These are phyloP conservation scores for Globisporangium okanoganense DNA, from an alignment of 352 stramenopile species.

Conservation along the genomic window DNA sequence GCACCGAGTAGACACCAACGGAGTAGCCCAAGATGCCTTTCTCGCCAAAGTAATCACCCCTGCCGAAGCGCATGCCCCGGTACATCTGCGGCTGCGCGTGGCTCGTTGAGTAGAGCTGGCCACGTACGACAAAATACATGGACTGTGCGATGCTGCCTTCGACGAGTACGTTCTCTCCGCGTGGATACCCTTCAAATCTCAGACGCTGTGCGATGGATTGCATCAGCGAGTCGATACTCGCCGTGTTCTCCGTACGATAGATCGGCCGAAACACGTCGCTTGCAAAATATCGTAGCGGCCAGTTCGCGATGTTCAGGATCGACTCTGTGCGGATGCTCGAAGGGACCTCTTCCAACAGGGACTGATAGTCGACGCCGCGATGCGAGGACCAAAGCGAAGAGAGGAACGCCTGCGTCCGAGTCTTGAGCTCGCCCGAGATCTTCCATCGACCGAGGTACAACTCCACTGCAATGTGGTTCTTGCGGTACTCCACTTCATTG, in stretches of 20 bases:
- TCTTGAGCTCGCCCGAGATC: constrained; percentile 36
- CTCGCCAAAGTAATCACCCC: constrained; percentile 63
- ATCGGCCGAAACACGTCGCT: constrained; percentile 41
- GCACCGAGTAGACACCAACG: constrained; percentile 42
- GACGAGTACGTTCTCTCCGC: constrained; percentile 50
- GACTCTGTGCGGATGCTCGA: constrained; percentile 43
- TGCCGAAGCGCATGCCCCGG: constrained; percentile 26
- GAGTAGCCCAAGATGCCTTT: constrained; percentile 48
- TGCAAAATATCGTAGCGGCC: constrained; percentile 32
- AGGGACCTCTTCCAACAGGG: constrained; percentile 48
- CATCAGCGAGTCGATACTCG: constrained; percentile 26
- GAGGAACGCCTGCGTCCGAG: constrained; percentile 44
- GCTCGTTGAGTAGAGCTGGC: constrained; percentile 33
- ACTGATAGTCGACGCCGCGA: constrained; percentile 55
- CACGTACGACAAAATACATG: constrained; percentile 72
- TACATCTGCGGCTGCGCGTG: constrained; percentile 21
- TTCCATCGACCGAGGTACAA: constrained; percentile 52
- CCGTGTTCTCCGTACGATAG: constrained; percentile 19
- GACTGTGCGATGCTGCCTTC: constrained; percentile 60
- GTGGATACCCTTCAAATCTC: constrained; percentile 59
- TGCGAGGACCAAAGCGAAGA: constrained; percentile 64
- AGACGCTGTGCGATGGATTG: constrained; percentile 40
- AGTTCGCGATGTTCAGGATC: constrained; percentile 41
- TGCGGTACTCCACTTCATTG: constrained; percentile 68
- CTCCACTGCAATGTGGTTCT: constrained; percentile 67